Evolutionary conservation across 331 rosid genomes (phyloP).

Genomic region (Malus hybrid): DNA sequence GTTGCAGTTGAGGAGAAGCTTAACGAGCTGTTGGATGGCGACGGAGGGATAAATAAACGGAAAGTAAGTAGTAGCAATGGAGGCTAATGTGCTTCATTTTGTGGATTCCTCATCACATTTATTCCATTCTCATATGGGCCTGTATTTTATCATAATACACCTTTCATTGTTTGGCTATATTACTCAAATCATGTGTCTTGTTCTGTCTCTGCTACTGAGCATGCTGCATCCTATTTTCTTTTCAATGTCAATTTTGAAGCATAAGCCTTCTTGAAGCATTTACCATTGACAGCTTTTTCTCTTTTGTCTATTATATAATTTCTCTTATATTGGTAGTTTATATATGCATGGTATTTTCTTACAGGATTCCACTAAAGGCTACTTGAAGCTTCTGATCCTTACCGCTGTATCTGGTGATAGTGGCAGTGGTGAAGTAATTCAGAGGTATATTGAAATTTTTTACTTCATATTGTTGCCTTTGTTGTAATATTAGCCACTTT

Average conservation of each 20-base stretch:
- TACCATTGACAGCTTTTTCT: not conserved
- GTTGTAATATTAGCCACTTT: not conserved
- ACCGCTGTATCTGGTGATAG: slow-evolving; percentile 91
- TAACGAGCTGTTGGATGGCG: slow-evolving; percentile 79
- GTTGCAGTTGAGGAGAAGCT: slow-evolving; percentile 94
- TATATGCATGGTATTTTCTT: slow-evolving; percentile 7
- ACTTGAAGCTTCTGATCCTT: slow-evolving; percentile 89
- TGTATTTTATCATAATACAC: not conserved
- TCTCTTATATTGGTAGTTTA: not conserved
- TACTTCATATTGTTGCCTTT: not conserved
- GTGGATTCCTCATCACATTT: not conserved
- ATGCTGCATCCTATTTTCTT: not conserved
- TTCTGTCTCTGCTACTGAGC: not conserved
- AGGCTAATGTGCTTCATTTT: slow-evolving; percentile 7
- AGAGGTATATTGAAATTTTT: slow-evolving; percentile 45
- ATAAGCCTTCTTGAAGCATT: not conserved
- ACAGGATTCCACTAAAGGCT: slow-evolving; percentile 93
- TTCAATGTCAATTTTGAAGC: not conserved
- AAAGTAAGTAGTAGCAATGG: slow-evolving; percentile 59
- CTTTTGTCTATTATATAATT: not conserved
- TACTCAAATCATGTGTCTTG: not conserved
- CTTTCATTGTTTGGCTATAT: not conserved
- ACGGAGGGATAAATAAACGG: slow-evolving; percentile 94
- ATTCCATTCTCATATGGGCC: not conserved
- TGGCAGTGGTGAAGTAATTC: slow-evolving; percentile 82